These are phyloP conservation scores for Melastoma malabathricum DNA, from an alignment of 345 rosid species.

Conservation along the genomic window DNA sequence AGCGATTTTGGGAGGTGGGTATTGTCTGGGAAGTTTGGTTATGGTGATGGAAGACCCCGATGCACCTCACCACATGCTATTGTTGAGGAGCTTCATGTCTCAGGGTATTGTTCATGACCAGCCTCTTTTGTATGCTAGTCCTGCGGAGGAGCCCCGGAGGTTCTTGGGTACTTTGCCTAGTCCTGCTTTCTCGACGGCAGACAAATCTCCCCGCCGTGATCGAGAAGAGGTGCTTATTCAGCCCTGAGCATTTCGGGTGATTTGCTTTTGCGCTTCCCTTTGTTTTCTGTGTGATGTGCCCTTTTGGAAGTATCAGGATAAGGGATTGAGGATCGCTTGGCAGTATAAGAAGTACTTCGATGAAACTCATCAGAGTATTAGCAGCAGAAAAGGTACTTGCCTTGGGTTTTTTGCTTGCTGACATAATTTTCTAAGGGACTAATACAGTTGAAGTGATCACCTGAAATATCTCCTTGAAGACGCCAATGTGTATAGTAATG, in stretches of 20 bases:
- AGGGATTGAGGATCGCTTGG: slow-evolving; percentile 80
- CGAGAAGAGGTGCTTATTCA: slow-evolving; percentile 37
- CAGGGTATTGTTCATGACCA: slow-evolving; percentile 85
- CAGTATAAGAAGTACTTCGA: slow-evolving; percentile 75
- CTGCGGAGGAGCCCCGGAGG: slow-evolving; percentile 66
- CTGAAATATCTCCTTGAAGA: no score
- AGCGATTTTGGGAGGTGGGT: slow-evolving; percentile 83
- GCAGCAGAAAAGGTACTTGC: slow-evolving; percentile 22
- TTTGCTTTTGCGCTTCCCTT: background rate
- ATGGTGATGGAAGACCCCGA: slow-evolving; percentile 97
- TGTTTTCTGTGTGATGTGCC: slow-evolving; percentile 2
- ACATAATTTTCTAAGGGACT: background rate
- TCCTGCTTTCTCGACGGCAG: slow-evolving; percentile 50
- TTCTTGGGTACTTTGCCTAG: slow-evolving; percentile 83
- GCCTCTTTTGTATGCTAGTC: slow-evolving; percentile 71
- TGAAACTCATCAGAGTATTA: slow-evolving; percentile 38
- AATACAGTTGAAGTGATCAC: background rate
- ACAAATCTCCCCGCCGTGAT: slow-evolving; percentile 28
- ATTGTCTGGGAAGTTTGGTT: slow-evolving; percentile 70
- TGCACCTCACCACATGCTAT: slow-evolving; percentile 95
- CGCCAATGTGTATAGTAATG: background rate
- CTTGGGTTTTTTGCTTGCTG: background rate
- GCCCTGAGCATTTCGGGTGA: background rate
- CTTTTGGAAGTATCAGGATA: slow-evolving; percentile 30
- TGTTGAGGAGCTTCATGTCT: slow-evolving; percentile 87